Conservation (phyloP, 2,329 filamentous ascomycete genomes). For the Escovopsis sp. region DNA sequence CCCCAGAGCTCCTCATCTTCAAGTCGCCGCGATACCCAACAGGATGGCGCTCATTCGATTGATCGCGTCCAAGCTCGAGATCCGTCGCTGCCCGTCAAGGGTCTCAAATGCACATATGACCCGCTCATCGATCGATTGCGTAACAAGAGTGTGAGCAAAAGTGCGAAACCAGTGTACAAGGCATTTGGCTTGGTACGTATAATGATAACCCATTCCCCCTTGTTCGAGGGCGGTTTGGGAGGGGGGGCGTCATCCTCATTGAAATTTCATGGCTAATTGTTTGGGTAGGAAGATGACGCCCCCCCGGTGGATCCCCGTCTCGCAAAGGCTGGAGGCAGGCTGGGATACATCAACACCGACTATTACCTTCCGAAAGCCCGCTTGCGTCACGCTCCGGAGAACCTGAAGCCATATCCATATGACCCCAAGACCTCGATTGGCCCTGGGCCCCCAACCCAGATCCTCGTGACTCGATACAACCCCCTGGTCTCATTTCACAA, state of each 20-base stretch:
- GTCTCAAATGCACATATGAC: constrained; percentile 46
- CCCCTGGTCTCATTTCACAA: constrained; percentile 70
- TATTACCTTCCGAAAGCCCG: constrained; percentile 58
- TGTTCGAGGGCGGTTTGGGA: constrained; percentile 27
- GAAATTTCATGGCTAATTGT: constrained; percentile 42
- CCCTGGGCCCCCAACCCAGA: constrained; percentile 74
- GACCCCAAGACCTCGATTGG: constrained; percentile 75
- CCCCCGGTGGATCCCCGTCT: constrained; percentile 72
- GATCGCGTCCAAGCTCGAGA: constrained; percentile 43
- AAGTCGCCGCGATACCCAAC: constrained; percentile 17
- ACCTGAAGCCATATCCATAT: constrained; percentile 66
- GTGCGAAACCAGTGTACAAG: constrained; percentile 45
- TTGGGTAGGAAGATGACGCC: constrained; percentile 62
- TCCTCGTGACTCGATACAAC: constrained; percentile 94
- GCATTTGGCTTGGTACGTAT: constrained; percentile 54
- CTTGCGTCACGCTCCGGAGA: constrained; percentile 59
- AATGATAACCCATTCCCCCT: constrained; percentile 23
- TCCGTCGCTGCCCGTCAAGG: constrained; percentile 36
- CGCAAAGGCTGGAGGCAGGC: constrained; percentile 44
- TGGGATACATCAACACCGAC: constrained; percentile 55
- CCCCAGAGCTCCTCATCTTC: constrained; percentile 15
- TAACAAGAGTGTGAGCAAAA: constrained; percentile 37
- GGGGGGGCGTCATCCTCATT: constrained; percentile 37
- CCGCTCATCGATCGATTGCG: constrained; percentile 38
- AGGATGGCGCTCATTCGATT: constrained; percentile 19